Conservation (phyloP, 164 flowering plant genomes). For the Magnolia officinalis region DNA sequence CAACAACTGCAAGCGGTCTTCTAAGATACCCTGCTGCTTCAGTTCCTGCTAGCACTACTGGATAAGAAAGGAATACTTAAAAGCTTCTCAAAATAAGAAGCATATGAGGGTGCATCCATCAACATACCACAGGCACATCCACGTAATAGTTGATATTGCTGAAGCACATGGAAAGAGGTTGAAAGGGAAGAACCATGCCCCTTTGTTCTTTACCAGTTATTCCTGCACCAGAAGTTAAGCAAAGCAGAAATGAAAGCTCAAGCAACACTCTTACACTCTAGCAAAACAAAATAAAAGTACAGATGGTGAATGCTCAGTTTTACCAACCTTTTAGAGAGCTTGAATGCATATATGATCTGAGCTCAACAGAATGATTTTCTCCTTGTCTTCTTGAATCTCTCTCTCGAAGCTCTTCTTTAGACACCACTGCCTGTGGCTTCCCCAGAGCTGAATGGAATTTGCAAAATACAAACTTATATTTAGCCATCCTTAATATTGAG, state of each 20-base stretch:
- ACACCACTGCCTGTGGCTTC: slow-evolving; percentile 75
- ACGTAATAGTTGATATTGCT: slow-evolving; percentile 87
- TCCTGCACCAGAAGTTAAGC: slow-evolving; percentile 27
- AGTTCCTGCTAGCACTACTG: slow-evolving; percentile 57
- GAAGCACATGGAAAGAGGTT: slow-evolving; percentile 90
- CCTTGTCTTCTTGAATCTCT: slow-evolving; percentile 29
- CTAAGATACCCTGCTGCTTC: slow-evolving; percentile 80
- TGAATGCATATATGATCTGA: slow-evolving; percentile 68
- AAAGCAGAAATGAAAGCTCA: background rate
- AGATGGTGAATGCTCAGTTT: background rate
- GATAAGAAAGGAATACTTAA: slow-evolving; percentile 7
- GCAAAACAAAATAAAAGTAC: background rate
- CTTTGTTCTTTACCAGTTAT: slow-evolving; percentile 46
- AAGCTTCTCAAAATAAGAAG: background rate
- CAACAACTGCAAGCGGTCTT: slow-evolving; percentile 77
- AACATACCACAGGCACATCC: slow-evolving; percentile 78
- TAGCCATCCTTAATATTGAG: background rate
- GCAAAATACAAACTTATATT: background rate
- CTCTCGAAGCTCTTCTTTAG: slow-evolving; percentile 67
- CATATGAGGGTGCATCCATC: background rate
- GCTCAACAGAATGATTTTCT: background rate
- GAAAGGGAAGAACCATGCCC: slow-evolving; percentile 99
- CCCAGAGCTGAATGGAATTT: slow-evolving; percentile 59
- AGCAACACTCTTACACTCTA: background rate
- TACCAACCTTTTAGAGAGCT: slow-evolving; percentile 55